Base-by-base conservation (phyloP, 352 stramenopile genomes). In the Bremia lactucae region DNA sequence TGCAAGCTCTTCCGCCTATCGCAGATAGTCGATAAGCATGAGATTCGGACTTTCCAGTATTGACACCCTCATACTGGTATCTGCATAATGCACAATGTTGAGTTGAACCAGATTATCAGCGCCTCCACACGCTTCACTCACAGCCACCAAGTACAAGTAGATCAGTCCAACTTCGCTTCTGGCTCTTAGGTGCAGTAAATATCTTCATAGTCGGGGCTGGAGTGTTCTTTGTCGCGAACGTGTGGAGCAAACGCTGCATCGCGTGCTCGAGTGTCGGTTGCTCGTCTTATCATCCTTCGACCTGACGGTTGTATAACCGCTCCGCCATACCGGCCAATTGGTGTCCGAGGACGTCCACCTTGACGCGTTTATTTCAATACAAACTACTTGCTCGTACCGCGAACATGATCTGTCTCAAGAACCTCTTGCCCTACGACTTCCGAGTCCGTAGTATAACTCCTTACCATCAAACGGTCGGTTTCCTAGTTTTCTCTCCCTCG, bases 51-150 rank as follows among this genome's bases (percentile, higher is more conserved):
- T 19, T 20, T 45, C 31, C 16, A 55, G 22, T 36, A 51, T 52
- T 1, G 34, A 36, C 15, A 42, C 29, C 4, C 51, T 13, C 37
- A 49, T 28, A 4, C 1, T 4, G 1, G 21, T n/a, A 2, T 42
- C 28, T 2, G 53, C 46, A 15, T 49, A 62, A 24, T 53, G 41
- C 1, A 56, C 46, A 18, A 62, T 62, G 41, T 62, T 62, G 24
- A 49, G 20, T 0, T 47, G 29, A 2, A 52, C 53, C 2, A 51
- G 29, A 4, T 46, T 38, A 5, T 49, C 31, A 7, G 36, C 42
- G 4, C 31, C n/a, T n/a, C n/a, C n/a, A n/a, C n/a, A n/a, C n/a
- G n/a, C n/a, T n/a, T n/a, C n/a, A n/a, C n/a, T n/a, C 0, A 59
- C 42, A 0, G 37, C 49, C 3, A 51, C 47, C 24, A 51, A 11